Evolutionary conservation across 768 basidiomycete genomes (phyloP).

Genomic region (Mycena indigotica): DNA sequence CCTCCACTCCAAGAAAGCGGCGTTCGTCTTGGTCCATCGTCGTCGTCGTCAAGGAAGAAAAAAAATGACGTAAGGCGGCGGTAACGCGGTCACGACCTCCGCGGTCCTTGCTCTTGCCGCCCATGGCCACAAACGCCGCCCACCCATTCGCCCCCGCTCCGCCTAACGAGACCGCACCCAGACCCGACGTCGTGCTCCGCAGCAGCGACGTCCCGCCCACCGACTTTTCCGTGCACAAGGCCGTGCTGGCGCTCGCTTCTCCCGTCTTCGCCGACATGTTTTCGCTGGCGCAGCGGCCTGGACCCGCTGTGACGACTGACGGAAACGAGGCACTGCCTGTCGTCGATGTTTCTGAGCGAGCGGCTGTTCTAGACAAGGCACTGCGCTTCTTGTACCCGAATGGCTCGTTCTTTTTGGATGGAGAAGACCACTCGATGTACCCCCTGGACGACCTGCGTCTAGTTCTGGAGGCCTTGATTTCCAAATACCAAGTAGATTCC

Average conservation of each 20-base stretch:
- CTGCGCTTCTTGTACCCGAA: background rate
- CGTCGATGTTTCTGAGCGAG: background rate
- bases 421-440: background rate
- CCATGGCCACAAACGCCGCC: no score
- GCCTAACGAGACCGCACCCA: no score
- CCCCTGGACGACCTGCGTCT: background rate
- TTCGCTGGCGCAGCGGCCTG: slow-evolving; percentile 11
- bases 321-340: background rate
- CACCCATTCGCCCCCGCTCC: no score
- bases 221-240: slow-evolving; percentile 20
- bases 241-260: slow-evolving; percentile 23
- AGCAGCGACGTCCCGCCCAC: slow-evolving; percentile 14
- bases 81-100: no score
- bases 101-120: no score
- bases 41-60: no score
- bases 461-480: background rate
- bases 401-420: background rate
- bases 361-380: background rate
- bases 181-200: slow-evolving; percentile 25
- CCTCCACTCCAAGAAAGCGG: no score
- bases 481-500: background rate
- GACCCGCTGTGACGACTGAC: no score
- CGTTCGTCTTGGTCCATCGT: no score
- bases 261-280: slow-evolving; percentile 29
- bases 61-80: no score